Evolutionary conservation across 2,329 filamentous ascomycete genomes (phyloP).

Genomic region (Ophiostoma triangulosporum): DNA sequence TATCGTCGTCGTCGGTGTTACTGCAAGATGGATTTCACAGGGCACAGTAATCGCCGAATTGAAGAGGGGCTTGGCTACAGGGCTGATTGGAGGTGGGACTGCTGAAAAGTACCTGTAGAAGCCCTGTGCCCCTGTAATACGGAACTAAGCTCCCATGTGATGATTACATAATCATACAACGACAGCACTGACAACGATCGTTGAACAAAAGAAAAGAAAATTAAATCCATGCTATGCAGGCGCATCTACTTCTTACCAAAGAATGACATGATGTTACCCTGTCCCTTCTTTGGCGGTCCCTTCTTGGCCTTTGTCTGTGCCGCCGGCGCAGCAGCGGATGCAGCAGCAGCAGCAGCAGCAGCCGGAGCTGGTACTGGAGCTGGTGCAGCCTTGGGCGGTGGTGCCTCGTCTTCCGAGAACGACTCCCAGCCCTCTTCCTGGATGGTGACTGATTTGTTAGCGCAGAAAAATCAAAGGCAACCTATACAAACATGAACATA

Average conservation of each 20-base stretch:
- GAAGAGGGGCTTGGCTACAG: background rate
- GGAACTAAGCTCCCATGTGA: too few species aligned
- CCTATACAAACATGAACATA: slow-evolving; percentile 31
- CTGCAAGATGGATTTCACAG: background rate
- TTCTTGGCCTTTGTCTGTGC: slow-evolving; percentile 40
- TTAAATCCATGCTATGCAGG: background rate
- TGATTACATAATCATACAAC: background rate
- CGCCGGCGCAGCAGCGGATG: slow-evolving; percentile 23
- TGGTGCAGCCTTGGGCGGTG: slow-evolving; percentile 32
- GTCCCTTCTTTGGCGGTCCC: slow-evolving; percentile 40
- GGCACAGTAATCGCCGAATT: background rate
- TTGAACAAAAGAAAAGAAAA: background rate
- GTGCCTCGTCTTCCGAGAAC: slow-evolving; percentile 77
- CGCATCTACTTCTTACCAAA: slow-evolving; percentile 60
- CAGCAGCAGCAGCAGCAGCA: slow-evolving; percentile 17
- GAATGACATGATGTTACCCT: slow-evolving; percentile 85
- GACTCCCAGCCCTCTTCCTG: slow-evolving; percentile 82
- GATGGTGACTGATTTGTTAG: slow-evolving; percentile 52
- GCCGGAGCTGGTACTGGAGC: background rate
- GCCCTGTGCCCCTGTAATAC: background rate
- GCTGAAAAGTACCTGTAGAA: background rate
- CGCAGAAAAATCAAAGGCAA: background rate
- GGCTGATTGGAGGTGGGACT: background rate
- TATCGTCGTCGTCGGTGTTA: background rate
- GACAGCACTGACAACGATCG: background rate